These are phyloP conservation scores for Pichia gijzeniarum DNA, from an alignment of 805 yeast species.

Conservation along the genomic window DNA sequence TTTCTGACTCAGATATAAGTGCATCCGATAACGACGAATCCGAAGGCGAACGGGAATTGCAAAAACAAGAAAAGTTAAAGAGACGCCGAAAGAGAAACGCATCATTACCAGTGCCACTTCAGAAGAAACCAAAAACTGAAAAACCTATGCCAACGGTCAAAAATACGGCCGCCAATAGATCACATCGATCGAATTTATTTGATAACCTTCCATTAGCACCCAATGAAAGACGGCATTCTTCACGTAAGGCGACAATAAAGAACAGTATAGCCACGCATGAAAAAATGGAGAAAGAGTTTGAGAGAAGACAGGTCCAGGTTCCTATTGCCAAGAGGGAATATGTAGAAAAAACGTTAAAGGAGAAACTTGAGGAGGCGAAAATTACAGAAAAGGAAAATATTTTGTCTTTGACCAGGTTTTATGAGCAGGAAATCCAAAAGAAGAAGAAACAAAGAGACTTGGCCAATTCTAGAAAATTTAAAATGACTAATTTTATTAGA, in stretches of 20 bases:
- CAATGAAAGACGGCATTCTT: constrained; percentile 59
- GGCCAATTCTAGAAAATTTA: constrained; percentile 57
- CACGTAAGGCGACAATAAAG: constrained; percentile 70
- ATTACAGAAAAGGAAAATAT: constrained; percentile 77
- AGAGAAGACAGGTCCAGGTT: constrained; percentile 34
- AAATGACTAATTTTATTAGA: constrained; percentile 54
- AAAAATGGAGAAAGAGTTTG: constrained; percentile 62
- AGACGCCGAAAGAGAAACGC: constrained; percentile 41
- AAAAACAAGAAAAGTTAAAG: constrained; percentile 25
- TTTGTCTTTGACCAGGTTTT: constrained; percentile 65
- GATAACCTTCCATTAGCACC: constrained; percentile 26
- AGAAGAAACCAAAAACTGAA: constrained; percentile 11
- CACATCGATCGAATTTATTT: not conserved
- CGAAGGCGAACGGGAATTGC: constrained; percentile 35
- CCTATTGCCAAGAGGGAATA: constrained; percentile 31
- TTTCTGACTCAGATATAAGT: constrained; percentile 49
- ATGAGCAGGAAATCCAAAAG: constrained; percentile 78
- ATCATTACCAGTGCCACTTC: constrained; percentile 21
- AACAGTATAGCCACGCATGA: constrained; percentile 73
- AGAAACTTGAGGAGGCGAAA: constrained; percentile 72
- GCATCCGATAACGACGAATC: constrained; percentile 54
- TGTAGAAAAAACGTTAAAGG: constrained; percentile 58
- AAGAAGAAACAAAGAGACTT: constrained; percentile 72
- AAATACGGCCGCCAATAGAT: not conserved
- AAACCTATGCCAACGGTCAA: not conserved